A percentile compares a stretch with the other conserved stretches of the same genome.
phyloP scores from a whole-genome alignment of 208 protist species.

The Crithidia acanthocephali region DNA sequence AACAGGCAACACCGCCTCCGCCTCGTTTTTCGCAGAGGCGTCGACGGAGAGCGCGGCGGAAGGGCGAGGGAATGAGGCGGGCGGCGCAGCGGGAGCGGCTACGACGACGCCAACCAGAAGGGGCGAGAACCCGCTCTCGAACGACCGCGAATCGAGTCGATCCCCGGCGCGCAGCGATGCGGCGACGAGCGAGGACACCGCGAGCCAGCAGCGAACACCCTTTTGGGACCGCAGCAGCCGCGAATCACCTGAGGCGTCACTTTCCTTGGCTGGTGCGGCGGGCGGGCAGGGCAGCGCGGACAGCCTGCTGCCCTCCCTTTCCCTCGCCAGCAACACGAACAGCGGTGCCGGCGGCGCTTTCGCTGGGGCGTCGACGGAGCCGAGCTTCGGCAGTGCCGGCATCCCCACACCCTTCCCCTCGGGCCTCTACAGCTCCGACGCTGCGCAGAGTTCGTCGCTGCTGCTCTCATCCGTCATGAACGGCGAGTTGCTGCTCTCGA shows the following conservation, averaged over 20 bases:
- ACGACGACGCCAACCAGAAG: no score
- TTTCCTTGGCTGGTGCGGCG: no score
- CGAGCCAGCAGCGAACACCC: constrained; percentile 5
- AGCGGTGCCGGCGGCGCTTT: not conserved
- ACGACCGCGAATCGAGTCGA: not conserved
- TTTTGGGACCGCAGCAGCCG: not conserved
- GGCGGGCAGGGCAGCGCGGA: not conserved
- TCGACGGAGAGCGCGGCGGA: not conserved
- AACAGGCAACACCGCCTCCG: not conserved
- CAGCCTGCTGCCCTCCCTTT: constrained; percentile 1
- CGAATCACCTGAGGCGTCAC: not conserved
- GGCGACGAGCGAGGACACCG: constrained; percentile 1
- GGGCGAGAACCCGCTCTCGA: constrained; percentile 1
- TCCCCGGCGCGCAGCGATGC: constrained; percentile 9
- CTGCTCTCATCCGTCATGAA: constrained; percentile 55
- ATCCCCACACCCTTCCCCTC: not conserved
- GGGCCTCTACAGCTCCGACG: not conserved
- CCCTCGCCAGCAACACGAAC: not conserved
- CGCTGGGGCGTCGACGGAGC: not conserved
- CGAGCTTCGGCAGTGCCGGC: constrained; percentile 4
- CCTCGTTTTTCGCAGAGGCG: not conserved
- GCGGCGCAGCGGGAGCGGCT: not conserved
- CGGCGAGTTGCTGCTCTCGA: constrained; percentile 64
- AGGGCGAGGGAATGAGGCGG: not conserved
- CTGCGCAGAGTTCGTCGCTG: not conserved